Evolutionary conservation across 345 rosid genomes (phyloP).

Genomic region (Garcia nutans): DNA sequence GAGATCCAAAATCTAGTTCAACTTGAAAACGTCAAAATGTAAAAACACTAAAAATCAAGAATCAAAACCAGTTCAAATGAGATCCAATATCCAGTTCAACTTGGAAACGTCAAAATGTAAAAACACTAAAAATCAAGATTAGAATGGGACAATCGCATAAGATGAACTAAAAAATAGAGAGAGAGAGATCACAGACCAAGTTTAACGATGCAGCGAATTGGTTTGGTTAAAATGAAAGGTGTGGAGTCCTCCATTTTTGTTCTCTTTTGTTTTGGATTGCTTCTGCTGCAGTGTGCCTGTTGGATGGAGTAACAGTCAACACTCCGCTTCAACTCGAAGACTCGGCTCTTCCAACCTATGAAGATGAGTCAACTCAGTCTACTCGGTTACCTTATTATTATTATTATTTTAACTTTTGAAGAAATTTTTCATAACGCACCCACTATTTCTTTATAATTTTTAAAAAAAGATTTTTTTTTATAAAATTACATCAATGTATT

Average conservation of each 20-base stretch:
- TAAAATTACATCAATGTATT: too few species aligned
- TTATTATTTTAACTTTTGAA: too few species aligned
- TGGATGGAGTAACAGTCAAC: too few species aligned
- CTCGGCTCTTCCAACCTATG: too few species aligned
- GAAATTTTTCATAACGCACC: too few species aligned
- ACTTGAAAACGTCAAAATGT: background rate
- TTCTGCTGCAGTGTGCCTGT: background rate
- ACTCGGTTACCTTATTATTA: too few species aligned
- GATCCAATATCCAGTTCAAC: too few species aligned
- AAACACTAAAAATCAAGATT: background rate
- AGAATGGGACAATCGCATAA: background rate
- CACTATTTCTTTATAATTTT: too few species aligned
- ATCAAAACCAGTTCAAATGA: too few species aligned
- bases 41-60: background rate
- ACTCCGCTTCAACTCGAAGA: too few species aligned
- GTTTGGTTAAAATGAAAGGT: conserved; percentile 20
- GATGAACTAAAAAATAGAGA: background rate
- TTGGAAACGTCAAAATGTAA: background rate
- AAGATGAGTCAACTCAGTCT: too few species aligned
- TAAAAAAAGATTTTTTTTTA: too few species aligned
- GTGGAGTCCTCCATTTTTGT: conserved; percentile 12
- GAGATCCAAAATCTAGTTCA: background rate
- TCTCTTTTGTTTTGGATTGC: background rate
- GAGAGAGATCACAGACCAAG: conserved; percentile 51
- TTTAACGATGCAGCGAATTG: conserved; percentile 88